Evolutionary conservation across 1,284 basidiomycete genomes (phyloP).

Genomic region (Pseudozyma hubeiensis): DNA sequence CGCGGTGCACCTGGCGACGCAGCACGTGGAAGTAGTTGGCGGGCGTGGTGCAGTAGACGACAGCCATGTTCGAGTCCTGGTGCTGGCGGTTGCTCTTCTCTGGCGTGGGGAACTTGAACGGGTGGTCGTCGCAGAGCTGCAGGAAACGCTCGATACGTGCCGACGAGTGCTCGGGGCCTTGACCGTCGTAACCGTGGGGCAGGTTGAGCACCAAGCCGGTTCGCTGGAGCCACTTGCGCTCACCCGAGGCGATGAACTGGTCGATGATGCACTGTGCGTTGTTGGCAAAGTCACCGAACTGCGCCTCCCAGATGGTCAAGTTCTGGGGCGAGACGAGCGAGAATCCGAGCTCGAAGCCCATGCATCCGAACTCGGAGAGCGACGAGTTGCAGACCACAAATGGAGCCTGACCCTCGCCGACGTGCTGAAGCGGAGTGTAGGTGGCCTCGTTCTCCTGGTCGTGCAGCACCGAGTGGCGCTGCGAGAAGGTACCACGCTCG

Average conservation of each 20-base stretch:
- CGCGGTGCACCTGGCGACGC: constrained; percentile 68
- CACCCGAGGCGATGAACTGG: constrained; percentile 97
- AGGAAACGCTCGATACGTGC: constrained; percentile 96
- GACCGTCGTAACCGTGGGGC: constrained; percentile 94
- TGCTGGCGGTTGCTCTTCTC: constrained; percentile 94
- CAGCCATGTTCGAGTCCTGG: constrained; percentile 99
- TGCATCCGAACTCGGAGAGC: constrained; percentile 91
- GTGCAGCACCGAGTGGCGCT: constrained; percentile 95
- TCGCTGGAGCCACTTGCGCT: constrained; percentile 97
- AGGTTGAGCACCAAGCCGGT: constrained; percentile 91
- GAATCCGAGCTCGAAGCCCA: constrained; percentile 98
- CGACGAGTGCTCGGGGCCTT: constrained; percentile 98
- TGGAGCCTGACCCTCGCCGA: constrained; percentile 85
- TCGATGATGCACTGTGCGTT: constrained; percentile 95
- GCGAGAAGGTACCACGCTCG: constrained; percentile 99
- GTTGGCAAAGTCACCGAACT: constrained; percentile 90
- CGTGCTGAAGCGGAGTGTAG: constrained; percentile 88
- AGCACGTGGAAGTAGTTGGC: constrained; percentile 69
- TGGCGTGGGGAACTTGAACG: constrained; percentile 85
- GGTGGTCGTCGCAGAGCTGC: constrained; percentile 97
- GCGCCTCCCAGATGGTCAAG: constrained; percentile 96
- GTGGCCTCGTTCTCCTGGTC: constrained; percentile 93
- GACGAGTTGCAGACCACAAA: constrained; percentile 98
- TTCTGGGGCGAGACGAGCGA: constrained; percentile 95
- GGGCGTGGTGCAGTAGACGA: constrained; percentile 85